These are phyloP conservation scores for Metarhizium guizhouense DNA, from an alignment of 2,329 filamentous ascomycete species.

Conservation along the genomic window DNA sequence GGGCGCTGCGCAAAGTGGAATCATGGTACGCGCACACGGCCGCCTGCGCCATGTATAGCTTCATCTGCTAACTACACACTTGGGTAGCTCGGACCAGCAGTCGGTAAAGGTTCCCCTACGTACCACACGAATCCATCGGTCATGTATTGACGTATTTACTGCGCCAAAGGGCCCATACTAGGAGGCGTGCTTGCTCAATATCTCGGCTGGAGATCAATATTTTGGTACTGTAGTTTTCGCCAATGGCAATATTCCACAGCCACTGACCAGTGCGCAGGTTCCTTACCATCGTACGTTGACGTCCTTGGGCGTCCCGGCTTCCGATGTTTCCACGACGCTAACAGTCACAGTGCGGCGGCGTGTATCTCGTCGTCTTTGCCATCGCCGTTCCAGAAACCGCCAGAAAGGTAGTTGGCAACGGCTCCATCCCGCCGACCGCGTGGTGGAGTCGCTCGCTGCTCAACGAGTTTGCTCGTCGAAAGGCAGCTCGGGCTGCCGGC, in stretches of 20 bases:
- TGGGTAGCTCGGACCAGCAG: too few relatives aligned
- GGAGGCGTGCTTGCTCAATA: constrained; percentile 42
- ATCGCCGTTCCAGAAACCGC: constrained; percentile 28
- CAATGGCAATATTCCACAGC: too few relatives aligned
- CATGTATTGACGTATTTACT: too few relatives aligned
- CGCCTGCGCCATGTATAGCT: too few relatives aligned
- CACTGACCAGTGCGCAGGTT: too few relatives aligned
- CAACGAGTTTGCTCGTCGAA: constrained; percentile 25
- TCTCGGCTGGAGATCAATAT: constrained; percentile 43
- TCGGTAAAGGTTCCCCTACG: too few relatives aligned
- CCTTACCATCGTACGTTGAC: too few relatives aligned
- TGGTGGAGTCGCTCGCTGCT: constrained; percentile 29
- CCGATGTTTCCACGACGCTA: too few relatives aligned
- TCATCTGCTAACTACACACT: too few relatives aligned
- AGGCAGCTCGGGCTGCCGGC: too few relatives aligned
- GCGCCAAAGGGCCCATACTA: constrained; percentile 35
- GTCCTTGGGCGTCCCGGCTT: too few relatives aligned
- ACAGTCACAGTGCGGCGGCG: constrained; percentile 11
- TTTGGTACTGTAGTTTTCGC: constrained; percentile 44
- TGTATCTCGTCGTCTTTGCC: constrained; percentile 30
- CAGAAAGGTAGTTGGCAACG: constrained; percentile 35
- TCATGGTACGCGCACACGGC: constrained; percentile 26
- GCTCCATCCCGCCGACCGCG: constrained; percentile 48
- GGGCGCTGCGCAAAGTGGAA: constrained; percentile 32
- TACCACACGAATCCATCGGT: too few relatives aligned